These are phyloP conservation scores for Amanita subjunquillea DNA, from an alignment of 768 basidiomycete species.

Conservation along the genomic window DNA sequence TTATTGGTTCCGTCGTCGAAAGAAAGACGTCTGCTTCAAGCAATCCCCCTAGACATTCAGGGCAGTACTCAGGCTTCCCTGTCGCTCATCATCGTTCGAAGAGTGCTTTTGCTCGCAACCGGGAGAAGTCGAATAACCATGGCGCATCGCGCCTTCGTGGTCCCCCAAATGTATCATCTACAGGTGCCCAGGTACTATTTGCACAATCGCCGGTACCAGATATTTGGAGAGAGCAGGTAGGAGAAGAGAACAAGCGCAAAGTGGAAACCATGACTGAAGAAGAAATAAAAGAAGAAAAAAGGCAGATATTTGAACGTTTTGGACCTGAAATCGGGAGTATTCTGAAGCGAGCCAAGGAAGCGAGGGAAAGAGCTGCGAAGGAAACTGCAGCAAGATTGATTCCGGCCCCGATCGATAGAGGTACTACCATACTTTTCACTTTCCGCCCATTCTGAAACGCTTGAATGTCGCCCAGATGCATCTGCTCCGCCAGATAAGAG, in stretches of 20 bases:
- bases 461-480: conserved; percentile 14
- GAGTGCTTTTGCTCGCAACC: conserved; percentile 47
- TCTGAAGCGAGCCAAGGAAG: conserved; percentile 42
- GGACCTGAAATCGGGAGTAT: conserved; percentile 57
- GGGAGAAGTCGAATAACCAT: conserved; percentile 25
- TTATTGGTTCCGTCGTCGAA: conserved; percentile 40
- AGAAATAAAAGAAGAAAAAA: conserved; percentile 55
- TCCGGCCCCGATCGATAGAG: background rate
- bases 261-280: conserved; percentile 63
- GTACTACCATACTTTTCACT: background rate
- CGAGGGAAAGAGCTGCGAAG: conserved; percentile 23
- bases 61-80: conserved; percentile 47
- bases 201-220: conserved; percentile 11
- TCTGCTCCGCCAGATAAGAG: conserved; percentile 35
- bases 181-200: conserved; percentile 3
- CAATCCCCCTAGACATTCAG: conserved; percentile 17
- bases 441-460: background rate
- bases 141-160: conserved; percentile 13
- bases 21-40: conserved; percentile 23
- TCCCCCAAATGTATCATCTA: conserved; percentile 16
- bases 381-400: background rate
- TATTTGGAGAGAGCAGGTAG: conserved; percentile 47
- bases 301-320: conserved; percentile 61
- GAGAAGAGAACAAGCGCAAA: conserved; percentile 51
- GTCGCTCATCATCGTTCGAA: conserved; percentile 51